phyloP scores from a whole-genome alignment of 2,329 filamentous ascomycete genomes.

The Hypomyces perniciosus region DNA sequence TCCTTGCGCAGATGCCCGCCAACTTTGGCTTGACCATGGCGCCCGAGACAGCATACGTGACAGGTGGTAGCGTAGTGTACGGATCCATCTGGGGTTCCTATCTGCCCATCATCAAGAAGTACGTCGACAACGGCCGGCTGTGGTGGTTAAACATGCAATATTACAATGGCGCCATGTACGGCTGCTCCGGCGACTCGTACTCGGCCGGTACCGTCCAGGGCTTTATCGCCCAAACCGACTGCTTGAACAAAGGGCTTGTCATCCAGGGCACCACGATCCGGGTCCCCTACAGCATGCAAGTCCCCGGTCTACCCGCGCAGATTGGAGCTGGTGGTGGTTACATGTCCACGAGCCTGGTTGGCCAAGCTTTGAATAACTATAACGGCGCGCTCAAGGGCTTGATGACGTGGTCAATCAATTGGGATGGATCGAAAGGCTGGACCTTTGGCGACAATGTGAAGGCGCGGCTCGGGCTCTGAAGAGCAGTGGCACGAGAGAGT shows the following conservation, averaged over 20 bases:
- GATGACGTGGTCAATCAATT: slow-evolving; percentile 34
- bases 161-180: slow-evolving; percentile 34
- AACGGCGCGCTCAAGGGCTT: slow-evolving; percentile 27
- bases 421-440: slow-evolving; percentile 30
- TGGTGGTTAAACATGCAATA: slow-evolving; percentile 35
- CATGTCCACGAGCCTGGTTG: slow-evolving; percentile 25
- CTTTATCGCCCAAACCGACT: slow-evolving; percentile 31
- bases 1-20: slow-evolving; percentile 45
- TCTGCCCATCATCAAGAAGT: slow-evolving; percentile 33
- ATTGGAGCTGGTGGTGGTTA: slow-evolving; percentile 28
- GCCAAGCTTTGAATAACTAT: slow-evolving; percentile 26
- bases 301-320: slow-evolving; percentile 31
- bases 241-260: slow-evolving; percentile 26
- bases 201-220: slow-evolving; percentile 25
- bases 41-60: slow-evolving; percentile 32
- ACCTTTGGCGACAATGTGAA: slow-evolving; percentile 29
- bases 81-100: slow-evolving; percentile 32
- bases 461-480: slow-evolving; percentile 7
- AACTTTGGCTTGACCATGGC: slow-evolving; percentile 52
- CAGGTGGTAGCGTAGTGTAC: slow-evolving; percentile 25
- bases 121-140: slow-evolving; percentile 29
- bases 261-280: slow-evolving; percentile 27
- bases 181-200: slow-evolving; percentile 28
- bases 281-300: slow-evolving; percentile 29
- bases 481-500: not conserved